Conservation (phyloP, 208 protist genomes). For the Acanthamoeba healyi region DNA sequence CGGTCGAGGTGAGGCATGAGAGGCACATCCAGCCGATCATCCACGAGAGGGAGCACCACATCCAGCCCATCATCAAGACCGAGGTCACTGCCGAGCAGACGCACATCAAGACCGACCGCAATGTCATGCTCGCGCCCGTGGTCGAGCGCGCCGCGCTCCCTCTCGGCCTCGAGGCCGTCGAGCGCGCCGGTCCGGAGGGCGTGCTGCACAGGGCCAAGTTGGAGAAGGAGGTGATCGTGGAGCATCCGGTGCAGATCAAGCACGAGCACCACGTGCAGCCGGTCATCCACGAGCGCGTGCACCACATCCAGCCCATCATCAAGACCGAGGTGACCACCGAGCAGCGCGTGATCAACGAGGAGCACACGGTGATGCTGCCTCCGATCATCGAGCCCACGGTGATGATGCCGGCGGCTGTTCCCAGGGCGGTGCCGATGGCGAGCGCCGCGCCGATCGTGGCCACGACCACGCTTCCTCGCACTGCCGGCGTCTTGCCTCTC, state of each 20-base stretch:
- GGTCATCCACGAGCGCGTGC: conserved; percentile 30
- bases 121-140: not conserved
- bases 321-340: not conserved
- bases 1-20: not conserved
- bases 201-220: not conserved
- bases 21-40: not conserved
- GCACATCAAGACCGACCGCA: not conserved
- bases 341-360: conserved; percentile 12
- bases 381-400: not conserved
- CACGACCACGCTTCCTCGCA: not conserved
- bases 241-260: not conserved
- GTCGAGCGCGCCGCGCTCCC: not conserved
- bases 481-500: not conserved
- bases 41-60: conserved; percentile 7
- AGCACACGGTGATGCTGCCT: not conserved
- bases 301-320: conserved; percentile 5
- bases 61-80: conserved; percentile 39
- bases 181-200: not conserved
- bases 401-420: not conserved
- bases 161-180: not conserved
- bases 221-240: not conserved
- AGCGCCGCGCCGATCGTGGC: not conserved
- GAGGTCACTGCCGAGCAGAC: not conserved
- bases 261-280: conserved; percentile 9
- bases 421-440: not conserved